Evolutionary conservation across 2,329 filamentous ascomycete species (phyloP), one percentile per base, ranked within the genome.

Genomic region (Aspergillus neotritici): DNA sequence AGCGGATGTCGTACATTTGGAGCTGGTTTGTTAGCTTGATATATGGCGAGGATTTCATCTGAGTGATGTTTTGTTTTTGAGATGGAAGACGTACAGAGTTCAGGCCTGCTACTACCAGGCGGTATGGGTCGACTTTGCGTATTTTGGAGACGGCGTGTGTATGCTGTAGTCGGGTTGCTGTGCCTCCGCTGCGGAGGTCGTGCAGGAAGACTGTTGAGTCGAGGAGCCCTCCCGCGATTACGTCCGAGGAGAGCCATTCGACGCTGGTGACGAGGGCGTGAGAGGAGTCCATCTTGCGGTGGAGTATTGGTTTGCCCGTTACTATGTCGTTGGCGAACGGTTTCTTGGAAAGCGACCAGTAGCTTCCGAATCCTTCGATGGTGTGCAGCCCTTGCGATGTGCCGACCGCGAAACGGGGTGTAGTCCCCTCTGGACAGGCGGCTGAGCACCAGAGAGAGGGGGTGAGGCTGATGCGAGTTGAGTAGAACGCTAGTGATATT

Each of bases 1-100:
- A 68, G 15, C 67, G 66, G 21, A 70, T 55, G 43, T 70, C 67
- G 43, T 69, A 70, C 61, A 69, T 68, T 48, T 61, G 56, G 14
- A 70, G 54, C 67, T 70, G 48, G 31, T 25, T 6, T 8, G 14
- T 31, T 9, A 35, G 31, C 5, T 35, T 35, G 34, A 4, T 12
- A 16, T 33, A 15, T 45, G 33, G 36, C 28, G 9, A 13, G 11
- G n/a, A 34, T 11, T 31, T 31, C 37, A 37, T 25, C 29, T 17
- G 13, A 16, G 7, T 3, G 28, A 21, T 39, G 12, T 36, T 10
- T 14, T 13, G 11, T 36, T 10, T 14, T 13, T 13, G 11, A 31
- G 13, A 29, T 31, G 10, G 16, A 2, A 16, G 9, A 21, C 62
- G 34, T 58, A 67, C 61, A 30, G 56, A 62, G 14, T 56, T 56